Base-by-base conservation (phyloP, 1,139 yeast genomes). In the Candida sanyaensis region DNA sequence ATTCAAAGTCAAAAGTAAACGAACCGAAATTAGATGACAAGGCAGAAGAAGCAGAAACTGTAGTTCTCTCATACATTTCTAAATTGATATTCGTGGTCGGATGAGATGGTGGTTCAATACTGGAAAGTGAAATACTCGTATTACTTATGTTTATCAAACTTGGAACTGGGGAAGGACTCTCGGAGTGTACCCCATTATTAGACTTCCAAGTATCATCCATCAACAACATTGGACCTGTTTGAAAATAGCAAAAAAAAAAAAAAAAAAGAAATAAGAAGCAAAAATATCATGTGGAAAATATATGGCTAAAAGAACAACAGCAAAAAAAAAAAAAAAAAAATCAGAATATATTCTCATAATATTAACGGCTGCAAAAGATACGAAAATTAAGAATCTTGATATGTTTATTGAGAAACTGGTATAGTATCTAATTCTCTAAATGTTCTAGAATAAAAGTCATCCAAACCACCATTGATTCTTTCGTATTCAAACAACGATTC, bases 401-500 rank as follows among this genome's bases (percentile, higher is more conserved):
- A 44, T 30, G 37, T 30, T 23, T 12, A 32, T 21, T 41, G 10
- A 24, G 28, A 29, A 30, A 47, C 41, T 40, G 28, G 40, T n/a
- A 50, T 43, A 28, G 33, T 27, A 40, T 49, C 46, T 45, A 49
- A 43, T 24, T 34, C 41, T 37, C 24, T 10, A 31, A n/a, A 37
- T 17, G 46, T 37, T 28, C n/a, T 34, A 12, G 34, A 30, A 24
- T 49, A 37, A 41, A 42, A 49, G 24, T 42, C 38, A 5, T 42
- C 38, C 11, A 45, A 33, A 1, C 46, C 41, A 13, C 44, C 41
- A 28, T 45, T 42, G 12, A 50, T 39, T 27, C 37, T 36, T 47
- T 63, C 70, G 43, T 53, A 66, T 42, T 67, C 70, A 50, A 60
- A 68, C 33, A 66, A 56, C 2, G 67, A 57, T 48, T 63, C 64